A percentile compares a stretch with the other conserved stretches of the same genome.
Evolutionary conservation across 2,329 filamentous ascomycete species (phyloP).

Genomic region (Hymenoscyphus fraxineus): DNA sequence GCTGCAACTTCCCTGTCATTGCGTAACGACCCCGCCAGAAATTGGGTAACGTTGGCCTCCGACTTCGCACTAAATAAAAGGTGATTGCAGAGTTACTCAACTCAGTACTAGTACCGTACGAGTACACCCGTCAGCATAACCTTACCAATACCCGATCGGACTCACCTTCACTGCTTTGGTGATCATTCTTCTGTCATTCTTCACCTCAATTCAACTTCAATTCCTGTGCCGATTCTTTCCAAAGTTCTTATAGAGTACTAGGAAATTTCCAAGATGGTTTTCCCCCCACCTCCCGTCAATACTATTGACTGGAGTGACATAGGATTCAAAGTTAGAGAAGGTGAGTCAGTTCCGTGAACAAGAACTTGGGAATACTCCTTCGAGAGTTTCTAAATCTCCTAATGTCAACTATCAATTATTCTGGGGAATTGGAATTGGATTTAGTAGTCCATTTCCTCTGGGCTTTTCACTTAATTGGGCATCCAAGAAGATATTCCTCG

Average conservation of each 20-base stretch:
- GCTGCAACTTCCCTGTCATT: not conserved
- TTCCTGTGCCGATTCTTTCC: constrained; percentile 1
- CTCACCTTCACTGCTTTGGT: not conserved
- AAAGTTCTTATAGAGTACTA: not conserved
- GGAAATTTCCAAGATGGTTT: constrained; percentile 40
- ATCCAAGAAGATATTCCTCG: no score
- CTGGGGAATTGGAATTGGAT: not conserved
- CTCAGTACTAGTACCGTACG: no score
- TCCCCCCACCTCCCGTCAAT: constrained; percentile 73
- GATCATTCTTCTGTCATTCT: not conserved
- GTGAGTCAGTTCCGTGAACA: constrained; percentile 39
- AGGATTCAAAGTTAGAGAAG: constrained; percentile 88
- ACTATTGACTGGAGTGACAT: constrained; percentile 91
- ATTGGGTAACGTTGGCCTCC: not conserved
- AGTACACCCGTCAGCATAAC: not conserved
- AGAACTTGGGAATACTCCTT: not conserved
- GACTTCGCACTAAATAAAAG: constrained; percentile 11
- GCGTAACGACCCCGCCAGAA: not conserved
- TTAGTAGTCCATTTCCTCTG: not conserved
- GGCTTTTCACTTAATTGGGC: not conserved
- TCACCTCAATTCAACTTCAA: not conserved
- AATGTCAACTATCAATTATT: not conserved
- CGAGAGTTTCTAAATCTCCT: constrained; percentile 16
- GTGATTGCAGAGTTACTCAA: not conserved
- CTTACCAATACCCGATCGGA: not conserved